Evolutionary conservation across 1,139 yeast species (phyloP).

Genomic region (Nakaseomyces uthaithaninus): DNA sequence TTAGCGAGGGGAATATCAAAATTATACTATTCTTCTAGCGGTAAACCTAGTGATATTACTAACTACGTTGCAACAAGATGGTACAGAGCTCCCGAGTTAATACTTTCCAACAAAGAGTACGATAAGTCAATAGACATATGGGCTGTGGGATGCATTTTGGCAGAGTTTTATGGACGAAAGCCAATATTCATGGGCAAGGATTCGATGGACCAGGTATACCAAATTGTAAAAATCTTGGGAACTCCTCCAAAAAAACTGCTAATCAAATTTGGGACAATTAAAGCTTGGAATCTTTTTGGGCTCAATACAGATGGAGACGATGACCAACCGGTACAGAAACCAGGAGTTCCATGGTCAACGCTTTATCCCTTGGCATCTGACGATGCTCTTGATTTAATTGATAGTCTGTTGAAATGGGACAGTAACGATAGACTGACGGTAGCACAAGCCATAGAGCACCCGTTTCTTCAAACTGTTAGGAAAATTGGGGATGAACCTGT

Average conservation of each 20-base stretch:
- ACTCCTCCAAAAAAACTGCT: slow-evolving; percentile 44
- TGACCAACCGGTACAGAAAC: slow-evolving; percentile 3
- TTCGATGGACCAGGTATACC: slow-evolving; percentile 54
- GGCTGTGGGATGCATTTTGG: slow-evolving; percentile 78
- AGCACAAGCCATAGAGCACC: slow-evolving; percentile 45
- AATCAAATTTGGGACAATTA: slow-evolving; percentile 30
- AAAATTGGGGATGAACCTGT: slow-evolving; percentile 43
- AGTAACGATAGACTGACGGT: slow-evolving; percentile 41
- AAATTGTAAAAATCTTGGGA: slow-evolving; percentile 57
- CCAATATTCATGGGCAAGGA: slow-evolving; percentile 68
- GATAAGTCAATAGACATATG: slow-evolving; percentile 63
- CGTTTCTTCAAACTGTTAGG: slow-evolving; percentile 43
- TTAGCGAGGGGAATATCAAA: slow-evolving; percentile 67
- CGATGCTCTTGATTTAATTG: slow-evolving; percentile 43
- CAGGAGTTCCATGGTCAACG: slow-evolving; percentile 39
- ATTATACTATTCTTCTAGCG: slow-evolving; percentile 27
- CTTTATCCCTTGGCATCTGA: slow-evolving; percentile 53
- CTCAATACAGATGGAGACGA: slow-evolving; percentile 28
- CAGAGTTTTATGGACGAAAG: slow-evolving; percentile 61
- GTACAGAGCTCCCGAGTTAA: slow-evolving; percentile 91
- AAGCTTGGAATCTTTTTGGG: slow-evolving; percentile 37
- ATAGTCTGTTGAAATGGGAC: slow-evolving; percentile 55
- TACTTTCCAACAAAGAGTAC: slow-evolving; percentile 50
- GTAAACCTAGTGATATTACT: slow-evolving; percentile 45
- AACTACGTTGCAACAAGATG: slow-evolving; percentile 91